A percentile compares a stretch with the other conserved stretches of the same genome.
Evolutionary conservation across 2,329 filamentous ascomycete species (phyloP).

Genomic region (Pseudofabraea citricarpa): DNA sequence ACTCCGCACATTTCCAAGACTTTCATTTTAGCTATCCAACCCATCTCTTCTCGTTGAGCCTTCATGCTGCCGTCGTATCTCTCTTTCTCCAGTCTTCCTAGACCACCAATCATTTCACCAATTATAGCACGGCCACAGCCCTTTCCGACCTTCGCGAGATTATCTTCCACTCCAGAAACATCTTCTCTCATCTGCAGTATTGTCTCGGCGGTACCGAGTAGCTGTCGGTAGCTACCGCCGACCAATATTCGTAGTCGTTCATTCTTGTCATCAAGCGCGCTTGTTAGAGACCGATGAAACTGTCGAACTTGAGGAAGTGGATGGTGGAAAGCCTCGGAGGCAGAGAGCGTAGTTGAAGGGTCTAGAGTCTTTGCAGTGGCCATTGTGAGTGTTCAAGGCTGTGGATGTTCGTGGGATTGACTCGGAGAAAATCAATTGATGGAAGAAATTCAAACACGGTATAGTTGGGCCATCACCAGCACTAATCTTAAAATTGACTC

Average conservation of each 20-base stretch:
- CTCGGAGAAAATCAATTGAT: too few species aligned
- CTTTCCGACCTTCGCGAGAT: slow-evolving; percentile 67
- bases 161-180: slow-evolving; percentile 68
- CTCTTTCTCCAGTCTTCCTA: slow-evolving; percentile 41
- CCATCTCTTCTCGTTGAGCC: slow-evolving; percentile 19
- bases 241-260: slow-evolving; percentile 59
- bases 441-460: too few species aligned
- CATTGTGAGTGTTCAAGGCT: background rate
- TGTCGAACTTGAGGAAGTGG: slow-evolving; percentile 60
- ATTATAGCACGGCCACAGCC: slow-evolving; percentile 71
- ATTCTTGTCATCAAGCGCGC: slow-evolving; percentile 57
- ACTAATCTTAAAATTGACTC: too few species aligned
- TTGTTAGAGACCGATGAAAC: slow-evolving; percentile 56
- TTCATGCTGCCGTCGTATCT: slow-evolving; percentile 19
- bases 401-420: too few species aligned
- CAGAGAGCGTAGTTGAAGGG: slow-evolving; percentile 45
- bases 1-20: slow-evolving; percentile 49
- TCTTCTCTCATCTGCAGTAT: slow-evolving; percentile 84
- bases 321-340: slow-evolving; percentile 33
- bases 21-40: slow-evolving; percentile 37
- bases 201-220: slow-evolving; percentile 88
- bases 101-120: slow-evolving; percentile 56
- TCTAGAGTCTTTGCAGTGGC: slow-evolving; percentile 34
- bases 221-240: slow-evolving; percentile 72
- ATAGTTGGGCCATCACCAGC: too few species aligned